phyloP scores from a whole-genome alignment of 805 yeast genomes.

The Cyberlindnera samutprakarnensis region DNA sequence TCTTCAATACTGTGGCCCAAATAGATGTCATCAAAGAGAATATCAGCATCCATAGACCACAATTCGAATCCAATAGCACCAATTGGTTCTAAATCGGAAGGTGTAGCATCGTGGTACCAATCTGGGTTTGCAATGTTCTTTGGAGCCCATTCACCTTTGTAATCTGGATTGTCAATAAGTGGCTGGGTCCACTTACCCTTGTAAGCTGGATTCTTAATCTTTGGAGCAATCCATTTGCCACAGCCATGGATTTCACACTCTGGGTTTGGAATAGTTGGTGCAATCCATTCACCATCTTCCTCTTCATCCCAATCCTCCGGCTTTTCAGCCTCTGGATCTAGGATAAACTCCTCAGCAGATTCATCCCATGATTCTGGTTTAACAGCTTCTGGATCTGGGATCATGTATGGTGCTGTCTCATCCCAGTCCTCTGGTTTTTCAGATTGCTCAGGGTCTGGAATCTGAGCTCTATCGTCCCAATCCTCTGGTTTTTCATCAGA shows the following conservation, averaged over 20 bases:
- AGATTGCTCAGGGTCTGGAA: conserved; percentile 60
- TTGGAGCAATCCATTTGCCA: conserved; percentile 72
- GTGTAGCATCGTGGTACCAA: conserved; percentile 48
- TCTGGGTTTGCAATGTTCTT: conserved; percentile 60
- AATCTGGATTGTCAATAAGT: conserved; percentile 61
- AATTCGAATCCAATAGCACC: conserved; percentile 84
- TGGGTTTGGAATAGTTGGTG: conserved; percentile 69
- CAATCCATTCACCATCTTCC: conserved; percentile 81
- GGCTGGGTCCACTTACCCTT: conserved; percentile 78
- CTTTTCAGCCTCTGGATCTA: conserved; percentile 57
- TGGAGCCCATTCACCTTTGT: conserved; percentile 75
- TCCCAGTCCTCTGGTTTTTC: conserved; percentile 84
- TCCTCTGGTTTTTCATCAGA: conserved; percentile 61
- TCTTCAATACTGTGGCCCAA: conserved; percentile 78
- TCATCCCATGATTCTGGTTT: conserved; percentile 84
- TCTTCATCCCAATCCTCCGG: conserved; percentile 88
- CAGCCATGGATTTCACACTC: conserved; percentile 66
- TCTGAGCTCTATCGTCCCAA: conserved; percentile 68
- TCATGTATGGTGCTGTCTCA: conserved; percentile 52
- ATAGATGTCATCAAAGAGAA: conserved; percentile 77
- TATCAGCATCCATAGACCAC: conserved; percentile 76
- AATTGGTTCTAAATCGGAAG: conserved; percentile 56
- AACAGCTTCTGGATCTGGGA: conserved; percentile 57
- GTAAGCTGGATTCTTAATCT: conserved; percentile 59
- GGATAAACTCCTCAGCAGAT: conserved; percentile 44